Evolutionary conservation across 2,329 filamentous ascomycete genomes (phyloP).

Genomic region (Mycosphaerella sp.): DNA sequence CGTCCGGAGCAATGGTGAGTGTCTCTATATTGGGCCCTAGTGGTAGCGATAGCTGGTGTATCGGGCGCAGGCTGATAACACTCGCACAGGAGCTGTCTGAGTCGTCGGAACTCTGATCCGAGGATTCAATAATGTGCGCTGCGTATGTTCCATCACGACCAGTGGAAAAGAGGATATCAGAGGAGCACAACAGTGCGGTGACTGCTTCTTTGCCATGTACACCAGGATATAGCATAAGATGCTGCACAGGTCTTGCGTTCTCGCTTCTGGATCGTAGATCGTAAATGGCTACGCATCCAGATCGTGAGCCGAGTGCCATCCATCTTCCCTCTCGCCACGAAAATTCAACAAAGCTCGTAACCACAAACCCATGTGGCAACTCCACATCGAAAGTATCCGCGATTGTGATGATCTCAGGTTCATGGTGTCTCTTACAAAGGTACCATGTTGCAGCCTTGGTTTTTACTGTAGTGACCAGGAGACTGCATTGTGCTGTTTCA

Average conservation of each 20-base stretch:
- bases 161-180: constrained; percentile 58
- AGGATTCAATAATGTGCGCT: constrained; percentile 47
- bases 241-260: not conserved
- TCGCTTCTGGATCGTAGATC: not conserved
- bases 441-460: not conserved
- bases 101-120: constrained; percentile 10
- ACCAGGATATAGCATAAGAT: not conserved
- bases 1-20: constrained; percentile 51
- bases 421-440: not conserved
- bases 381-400: not conserved
- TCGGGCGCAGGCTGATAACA: constrained; percentile 42
- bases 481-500: constrained; percentile 12
- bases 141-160: constrained; percentile 71
- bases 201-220: constrained; percentile 57
- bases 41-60: constrained; percentile 63
- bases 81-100: not conserved
- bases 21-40: constrained; percentile 73
- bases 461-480: constrained; percentile 38
- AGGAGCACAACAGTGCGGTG: constrained; percentile 49
- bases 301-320: constrained; percentile 49
- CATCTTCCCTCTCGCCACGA: not conserved
- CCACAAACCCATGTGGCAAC: constrained; percentile 35
- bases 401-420: not conserved
- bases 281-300: constrained; percentile 46
- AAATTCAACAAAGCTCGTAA: constrained; percentile 44